Base-by-base conservation (phyloP, 2,329 filamentous ascomycete species). In the Massarina eburnea region DNA sequence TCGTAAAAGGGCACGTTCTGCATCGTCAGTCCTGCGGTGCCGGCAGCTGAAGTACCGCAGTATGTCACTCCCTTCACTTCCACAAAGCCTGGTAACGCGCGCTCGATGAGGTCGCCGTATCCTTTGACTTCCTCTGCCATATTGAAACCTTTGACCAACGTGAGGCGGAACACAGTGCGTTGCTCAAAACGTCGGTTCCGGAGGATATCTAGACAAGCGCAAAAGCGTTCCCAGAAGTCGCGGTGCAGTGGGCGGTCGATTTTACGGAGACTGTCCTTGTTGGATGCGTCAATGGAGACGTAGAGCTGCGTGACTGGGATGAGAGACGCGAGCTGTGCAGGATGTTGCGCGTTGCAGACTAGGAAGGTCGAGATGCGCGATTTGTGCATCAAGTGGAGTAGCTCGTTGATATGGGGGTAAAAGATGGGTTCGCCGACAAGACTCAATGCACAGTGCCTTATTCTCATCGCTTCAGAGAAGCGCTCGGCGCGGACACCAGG, bases 401-500 rank as follows among this genome's bases (percentile, higher is more conserved):
- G 91, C 64, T 91, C 87, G 71, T 99, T 96, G 77, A 97, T 97
- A 64, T 95, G 85, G 8, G 94, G 94, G 70, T 97, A 97, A 75
- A 97, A 97, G 59, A 96, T 96, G n/a, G 92, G 92, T 71, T 99
- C 92, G 57, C 94, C 92, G 18, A 99, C 94, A 8, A 99, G 79
- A 55, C 85, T 90, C 36, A 99, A 76, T 0, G 94, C 94, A 68
- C 92, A 99, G 72, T 99, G 92, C 1, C 90, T 82, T 59, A 99
- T 96, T 33, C 84, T 81, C 86, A 96, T 90, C 0, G 91, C 92
- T 74, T 97, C 94, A 6, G 86, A 84, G 64, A 95, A 97, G 3
- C 94, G 82, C 71, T 97, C 92, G 1, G 91, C 89, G 9, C 92
- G 82, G 3, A 97, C 90, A 4, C 94, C 94, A 0, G 94, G 92